Percentiles rank a stretch among this genome's conserved stretches.
phyloP scores from a whole-genome alignment of 768 basidiomycete species.

The Mycena floridula region DNA sequence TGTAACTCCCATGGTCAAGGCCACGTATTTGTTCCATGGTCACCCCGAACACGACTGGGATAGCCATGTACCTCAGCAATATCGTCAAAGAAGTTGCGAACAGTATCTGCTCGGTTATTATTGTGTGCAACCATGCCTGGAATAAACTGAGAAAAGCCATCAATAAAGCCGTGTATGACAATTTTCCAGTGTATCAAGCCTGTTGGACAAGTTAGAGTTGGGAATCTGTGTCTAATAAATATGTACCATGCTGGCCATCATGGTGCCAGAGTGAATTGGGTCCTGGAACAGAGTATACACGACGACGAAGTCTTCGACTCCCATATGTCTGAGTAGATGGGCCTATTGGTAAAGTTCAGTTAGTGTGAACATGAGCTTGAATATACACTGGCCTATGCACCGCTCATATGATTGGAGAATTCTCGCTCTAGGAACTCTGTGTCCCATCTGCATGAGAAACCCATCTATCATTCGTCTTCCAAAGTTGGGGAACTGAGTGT shows the following conservation, averaged over 20 bases:
- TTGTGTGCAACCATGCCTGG: conserved; percentile 23
- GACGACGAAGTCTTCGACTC: conserved; percentile 6
- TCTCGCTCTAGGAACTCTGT: conserved; percentile 7
- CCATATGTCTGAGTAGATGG: too few species aligned
- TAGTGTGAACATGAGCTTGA: too few species aligned
- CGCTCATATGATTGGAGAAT: conserved; percentile 8
- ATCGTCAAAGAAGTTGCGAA: conserved; percentile 22
- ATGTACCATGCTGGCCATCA: conserved; percentile 29
- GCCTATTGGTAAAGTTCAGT: too few species aligned
- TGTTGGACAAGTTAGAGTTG: background rate
- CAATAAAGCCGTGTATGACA: conserved; percentile 27
- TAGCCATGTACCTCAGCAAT: conserved; percentile 16
- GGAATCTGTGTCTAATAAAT: background rate
- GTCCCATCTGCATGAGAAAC: conserved; percentile 12
- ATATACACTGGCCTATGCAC: background rate
- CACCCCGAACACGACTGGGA: conserved; percentile 22
- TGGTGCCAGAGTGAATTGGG: conserved; percentile 32
- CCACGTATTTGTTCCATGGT: conserved; percentile 21
- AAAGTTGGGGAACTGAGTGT: conserved; percentile 15
- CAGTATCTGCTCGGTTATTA: conserved; percentile 28
- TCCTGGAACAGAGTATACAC: conserved; percentile 26
- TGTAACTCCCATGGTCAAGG: conserved; percentile 11
- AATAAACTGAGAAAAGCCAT: conserved; percentile 13
- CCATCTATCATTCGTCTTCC: conserved; percentile 16
- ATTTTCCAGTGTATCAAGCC: conserved; percentile 21